Evolutionary conservation across 768 basidiomycete species (phyloP), one percentile per base, ranked within the genome.

Genomic region (Trametes sanguinea): DNA sequence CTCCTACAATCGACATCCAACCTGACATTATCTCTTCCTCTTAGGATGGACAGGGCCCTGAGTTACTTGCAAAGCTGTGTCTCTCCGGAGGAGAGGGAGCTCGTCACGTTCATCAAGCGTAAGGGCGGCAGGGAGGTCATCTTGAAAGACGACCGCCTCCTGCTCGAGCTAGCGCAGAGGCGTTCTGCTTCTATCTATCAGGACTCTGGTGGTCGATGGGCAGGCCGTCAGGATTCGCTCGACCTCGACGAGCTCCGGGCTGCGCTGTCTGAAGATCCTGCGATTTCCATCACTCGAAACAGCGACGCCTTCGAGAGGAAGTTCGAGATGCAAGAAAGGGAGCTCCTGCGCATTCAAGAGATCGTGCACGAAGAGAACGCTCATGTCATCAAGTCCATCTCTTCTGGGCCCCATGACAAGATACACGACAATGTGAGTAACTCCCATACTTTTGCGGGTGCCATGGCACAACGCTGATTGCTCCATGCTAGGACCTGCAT

Each of bases 281-380:
- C 74, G 27, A 62, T 65, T 2, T 69, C 74, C 0, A 72, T 83
- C 33, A 64, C 61, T 4, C 68, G 72, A 43, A 82, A 84, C 62
- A 70, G 79, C 67, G 69, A 72, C 2, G 60, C 77, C 0, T 85
- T 83, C 56, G 78, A 81, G 50, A 69, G 75, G 46, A 83, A 84
- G 63, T 75, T 83, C 57, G 76, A 76, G 27, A 75, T 81, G 59
- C 80, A 81, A 66, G 75, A 74, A 56, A 75, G 76, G 56, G 80
- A 78, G 59, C 67, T 77, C 11, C 54, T 65, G 39, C 68, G 74
- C 51, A 62, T 76, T 14, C 60, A 69, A 2, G 62, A 66, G 14
- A 67, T 74, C 11, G 68, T 77, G 2, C 71, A 70, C 30, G 68
- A 76, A 73, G 69, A 73, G 67, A 53, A 72, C 13, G 70, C 79